A percentile compares a stretch with the other conserved stretches of the same genome.
Evolutionary conservation across 2,329 filamentous ascomycete species (phyloP).

Genomic region (Chalaropsis ovoidea): DNA sequence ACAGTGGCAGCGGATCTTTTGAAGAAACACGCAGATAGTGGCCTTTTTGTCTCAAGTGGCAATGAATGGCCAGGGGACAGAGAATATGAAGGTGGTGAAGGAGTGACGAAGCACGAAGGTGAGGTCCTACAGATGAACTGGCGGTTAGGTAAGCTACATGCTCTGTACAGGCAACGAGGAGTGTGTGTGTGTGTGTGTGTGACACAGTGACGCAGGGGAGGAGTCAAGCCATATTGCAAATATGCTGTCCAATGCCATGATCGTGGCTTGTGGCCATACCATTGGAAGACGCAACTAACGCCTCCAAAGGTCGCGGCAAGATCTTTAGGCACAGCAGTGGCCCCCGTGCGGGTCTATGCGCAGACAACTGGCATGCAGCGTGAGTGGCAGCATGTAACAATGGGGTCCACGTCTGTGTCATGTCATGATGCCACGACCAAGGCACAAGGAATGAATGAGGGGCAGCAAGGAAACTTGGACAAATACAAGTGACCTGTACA

Average conservation of each 20-base stretch:
- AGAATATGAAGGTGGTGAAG: neutral
- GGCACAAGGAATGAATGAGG: neutral
- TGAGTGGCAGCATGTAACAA: neutral
- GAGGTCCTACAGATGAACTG: neutral
- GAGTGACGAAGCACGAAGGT: neutral
- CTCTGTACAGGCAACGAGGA: neutral
- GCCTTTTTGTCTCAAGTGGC: no score
- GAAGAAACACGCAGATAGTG: no score
- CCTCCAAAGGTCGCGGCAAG: neutral
- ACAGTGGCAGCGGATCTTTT: neutral
- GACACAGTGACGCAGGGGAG: no score
- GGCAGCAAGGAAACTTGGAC: neutral
- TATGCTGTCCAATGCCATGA: neutral
- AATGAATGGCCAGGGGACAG: neutral
- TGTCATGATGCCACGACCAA: neutral
- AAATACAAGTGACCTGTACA: neutral
- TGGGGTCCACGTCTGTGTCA: neutral
- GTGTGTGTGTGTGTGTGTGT: neutral
- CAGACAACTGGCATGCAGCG: neutral
- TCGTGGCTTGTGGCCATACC: neutral
- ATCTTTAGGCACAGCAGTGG: neutral
- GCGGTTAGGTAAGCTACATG: slow-evolving; percentile 6
- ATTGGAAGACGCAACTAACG: neutral
- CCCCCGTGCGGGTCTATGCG: neutral
- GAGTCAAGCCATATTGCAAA: neutral